Evolutionary conservation across 257 asterid genomes (phyloP).

Genomic region (Solanum clarkiae): DNA sequence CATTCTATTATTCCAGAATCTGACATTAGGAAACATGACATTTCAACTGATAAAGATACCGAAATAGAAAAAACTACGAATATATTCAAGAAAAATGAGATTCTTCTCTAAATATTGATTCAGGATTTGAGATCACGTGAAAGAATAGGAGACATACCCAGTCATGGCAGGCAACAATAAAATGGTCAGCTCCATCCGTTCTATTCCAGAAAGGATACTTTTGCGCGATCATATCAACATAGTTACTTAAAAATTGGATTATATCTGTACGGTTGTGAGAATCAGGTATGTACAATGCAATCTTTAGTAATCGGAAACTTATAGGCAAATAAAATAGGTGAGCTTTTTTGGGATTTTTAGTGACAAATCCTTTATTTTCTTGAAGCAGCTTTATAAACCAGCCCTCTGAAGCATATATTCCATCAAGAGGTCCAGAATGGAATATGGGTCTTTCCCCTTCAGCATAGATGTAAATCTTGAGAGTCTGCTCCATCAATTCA

Average conservation of each 20-base stretch:
- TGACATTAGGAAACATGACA: neutral
- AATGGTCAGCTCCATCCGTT: slow-evolving; percentile 48
- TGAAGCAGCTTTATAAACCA: slow-evolving; percentile 49
- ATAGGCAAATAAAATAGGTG: slow-evolving; percentile 53
- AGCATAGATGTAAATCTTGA: slow-evolving; percentile 20
- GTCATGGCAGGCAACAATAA: slow-evolving; percentile 57
- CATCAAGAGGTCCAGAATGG: slow-evolving; percentile 30
- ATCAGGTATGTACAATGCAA: slow-evolving; percentile 28
- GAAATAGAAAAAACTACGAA: neutral
- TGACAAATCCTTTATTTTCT: slow-evolving; percentile 24
- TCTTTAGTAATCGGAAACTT: slow-evolving; percentile 37
- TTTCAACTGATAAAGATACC: neutral
- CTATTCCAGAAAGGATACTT: slow-evolving; percentile 51
- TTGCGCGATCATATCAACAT: slow-evolving; percentile 12
- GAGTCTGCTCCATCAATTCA: slow-evolving; percentile 22
- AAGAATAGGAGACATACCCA: slow-evolving; percentile 25
- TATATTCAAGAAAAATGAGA: neutral
- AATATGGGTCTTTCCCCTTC: slow-evolving; percentile 33
- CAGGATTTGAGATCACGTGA: neutral
- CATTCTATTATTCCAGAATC: neutral
- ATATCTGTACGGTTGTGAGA: slow-evolving; percentile 37
- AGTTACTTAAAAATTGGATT: slow-evolving; percentile 14
- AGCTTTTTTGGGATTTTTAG: slow-evolving; percentile 27
- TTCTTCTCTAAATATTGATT: neutral
- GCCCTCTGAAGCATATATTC: slow-evolving; percentile 57